phyloP scores from a whole-genome alignment of 176 grass and related monocot genomes.

The Phyllostachys edulis region DNA sequence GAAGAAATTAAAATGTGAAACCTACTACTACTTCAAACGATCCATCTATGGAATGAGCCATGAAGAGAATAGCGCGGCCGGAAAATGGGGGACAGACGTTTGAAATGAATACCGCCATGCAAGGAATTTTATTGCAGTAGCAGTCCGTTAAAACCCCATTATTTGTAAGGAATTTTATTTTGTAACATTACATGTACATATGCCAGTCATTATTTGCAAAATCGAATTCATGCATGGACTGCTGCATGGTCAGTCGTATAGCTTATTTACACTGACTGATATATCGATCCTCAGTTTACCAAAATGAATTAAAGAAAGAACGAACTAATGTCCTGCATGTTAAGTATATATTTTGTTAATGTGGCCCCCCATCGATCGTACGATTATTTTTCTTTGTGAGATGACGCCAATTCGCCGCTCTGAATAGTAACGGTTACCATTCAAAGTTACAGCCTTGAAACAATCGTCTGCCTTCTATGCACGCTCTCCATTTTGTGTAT shows the following conservation, averaged over 20 bases:
- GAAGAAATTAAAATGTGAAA: constrained; percentile 19
- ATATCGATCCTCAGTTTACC: neutral
- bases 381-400: neutral
- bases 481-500: constrained; percentile 3
- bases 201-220: constrained; percentile 18
- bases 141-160: neutral
- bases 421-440: constrained; percentile 21
- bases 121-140: neutral
- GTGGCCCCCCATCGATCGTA: neutral
- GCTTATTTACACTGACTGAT: constrained; percentile 7
- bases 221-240: neutral
- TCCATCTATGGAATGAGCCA: neutral
- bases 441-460: constrained; percentile 44
- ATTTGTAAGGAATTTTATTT: neutral
- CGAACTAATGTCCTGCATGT: constrained; percentile 15
- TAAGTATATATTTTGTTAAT: constrained; percentile 16
- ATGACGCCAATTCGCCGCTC: neutral
- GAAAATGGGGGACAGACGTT: neutral
- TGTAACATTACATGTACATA: constrained; percentile 17
- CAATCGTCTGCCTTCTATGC: constrained; percentile 25
- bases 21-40: neutral
- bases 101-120: constrained; percentile 9
- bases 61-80: neutral
- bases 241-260: constrained; percentile 6
- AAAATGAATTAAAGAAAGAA: constrained; percentile 9